Conservation (phyloP, 2,329 filamentous ascomycete species). For the Proliferodiscus dingleyae region DNA sequence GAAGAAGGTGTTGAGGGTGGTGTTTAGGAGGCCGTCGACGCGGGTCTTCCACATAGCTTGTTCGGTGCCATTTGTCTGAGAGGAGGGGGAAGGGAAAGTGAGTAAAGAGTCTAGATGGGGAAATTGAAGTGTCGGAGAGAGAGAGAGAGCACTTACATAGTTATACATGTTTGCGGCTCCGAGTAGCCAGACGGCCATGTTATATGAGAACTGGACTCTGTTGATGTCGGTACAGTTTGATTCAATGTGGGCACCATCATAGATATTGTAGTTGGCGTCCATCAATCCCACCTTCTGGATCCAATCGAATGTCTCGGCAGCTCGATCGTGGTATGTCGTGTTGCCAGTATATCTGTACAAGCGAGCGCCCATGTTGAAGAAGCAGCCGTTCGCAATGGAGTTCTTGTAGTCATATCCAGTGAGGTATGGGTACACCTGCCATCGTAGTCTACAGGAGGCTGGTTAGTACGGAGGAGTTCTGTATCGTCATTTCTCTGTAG, state of each 20-base stretch:
- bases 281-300: slow-evolving; percentile 52
- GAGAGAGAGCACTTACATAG: slow-evolving; percentile 45
- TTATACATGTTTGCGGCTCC: slow-evolving; percentile 42
- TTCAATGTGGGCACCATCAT: slow-evolving; percentile 47
- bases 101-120: slow-evolving; percentile 58
- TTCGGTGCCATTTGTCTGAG: slow-evolving; percentile 31
- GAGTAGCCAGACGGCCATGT: slow-evolving; percentile 61
- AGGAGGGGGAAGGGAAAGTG: slow-evolving; percentile 4
- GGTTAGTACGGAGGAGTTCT: no score
- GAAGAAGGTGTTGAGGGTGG: slow-evolving; percentile 34
- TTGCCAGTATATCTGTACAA: slow-evolving; percentile 76
- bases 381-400: slow-evolving; percentile 63
- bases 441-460: slow-evolving; percentile 57
- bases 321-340: slow-evolving; percentile 72
- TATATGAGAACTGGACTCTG: slow-evolving; percentile 63
- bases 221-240: slow-evolving; percentile 48
- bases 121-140: no score
- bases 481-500: no score
- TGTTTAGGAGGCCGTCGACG: slow-evolving; percentile 31
- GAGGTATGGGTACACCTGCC: slow-evolving; percentile 76
- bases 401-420: slow-evolving; percentile 60
- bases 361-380: slow-evolving; percentile 65
- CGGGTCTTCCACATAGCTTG: slow-evolving; percentile 34
- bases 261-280: slow-evolving; percentile 50
- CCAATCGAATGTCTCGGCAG: slow-evolving; percentile 66